A percentile compares a stretch with the other conserved stretches of the same genome.
These are phyloP conservation scores for Ogataea hybrid DNA, from an alignment of 1,139 yeast genomes.

Conservation along the genomic window DNA sequence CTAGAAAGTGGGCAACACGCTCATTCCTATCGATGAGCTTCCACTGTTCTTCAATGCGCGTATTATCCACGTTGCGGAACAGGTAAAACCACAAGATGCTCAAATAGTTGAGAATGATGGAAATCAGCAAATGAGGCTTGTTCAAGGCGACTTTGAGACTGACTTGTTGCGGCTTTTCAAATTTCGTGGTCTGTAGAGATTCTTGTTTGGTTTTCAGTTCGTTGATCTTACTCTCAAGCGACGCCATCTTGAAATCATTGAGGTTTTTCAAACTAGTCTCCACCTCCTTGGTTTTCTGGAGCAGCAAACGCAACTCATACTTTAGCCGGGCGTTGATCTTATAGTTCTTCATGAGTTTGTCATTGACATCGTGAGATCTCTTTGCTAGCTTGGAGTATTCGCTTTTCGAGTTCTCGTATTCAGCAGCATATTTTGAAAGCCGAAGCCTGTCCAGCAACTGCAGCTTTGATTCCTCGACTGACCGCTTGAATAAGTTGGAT, in stretches of 20 bases:
- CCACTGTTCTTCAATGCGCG: conserved; percentile 27
- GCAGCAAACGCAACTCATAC: conserved; percentile 75
- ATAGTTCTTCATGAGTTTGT: conserved; percentile 59
- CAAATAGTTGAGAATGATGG: conserved; percentile 19
- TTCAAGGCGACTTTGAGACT: conserved; percentile 11
- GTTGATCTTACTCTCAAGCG: conserved; percentile 21
- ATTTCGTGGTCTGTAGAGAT: neutral
- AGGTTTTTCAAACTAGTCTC: conserved; percentile 54
- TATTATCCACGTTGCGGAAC: conserved; percentile 19
- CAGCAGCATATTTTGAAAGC: conserved; percentile 10
- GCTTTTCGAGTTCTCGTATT: conserved; percentile 16
- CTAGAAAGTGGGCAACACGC: conserved; percentile 24
- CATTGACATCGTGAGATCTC: conserved; percentile 27
- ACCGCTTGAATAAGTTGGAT: conserved; percentile 12
- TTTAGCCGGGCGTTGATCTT: conserved; percentile 72
- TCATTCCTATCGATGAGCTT: conserved; percentile 27
- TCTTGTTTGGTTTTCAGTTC: conserved; percentile 12
- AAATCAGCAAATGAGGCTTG: conserved; percentile 24
- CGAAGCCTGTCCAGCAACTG: conserved; percentile 15
- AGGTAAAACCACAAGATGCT: conserved; percentile 14
- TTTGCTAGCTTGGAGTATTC: conserved; percentile 24
- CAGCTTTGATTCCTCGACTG: conserved; percentile 7
- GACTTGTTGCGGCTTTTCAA: conserved; percentile 5
- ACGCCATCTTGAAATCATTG: conserved; percentile 40
- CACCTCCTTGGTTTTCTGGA: conserved; percentile 73